Evolutionary conservation across 176 grass and related monocot species (phyloP).

Genomic region (Triticum aestivum): DNA sequence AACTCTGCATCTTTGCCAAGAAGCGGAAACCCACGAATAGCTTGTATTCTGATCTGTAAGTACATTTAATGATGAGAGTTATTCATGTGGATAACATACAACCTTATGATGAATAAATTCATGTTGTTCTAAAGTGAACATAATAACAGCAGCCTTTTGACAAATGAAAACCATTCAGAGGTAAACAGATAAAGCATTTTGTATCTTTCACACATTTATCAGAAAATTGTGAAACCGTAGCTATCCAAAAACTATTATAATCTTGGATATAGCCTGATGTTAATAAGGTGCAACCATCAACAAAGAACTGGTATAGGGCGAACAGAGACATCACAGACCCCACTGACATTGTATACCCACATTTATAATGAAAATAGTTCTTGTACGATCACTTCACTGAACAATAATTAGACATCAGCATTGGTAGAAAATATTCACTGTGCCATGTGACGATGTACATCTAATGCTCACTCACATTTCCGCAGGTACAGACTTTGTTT

Average conservation of each 20-base stretch:
- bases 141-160: background rate
- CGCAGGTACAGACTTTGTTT: background rate
- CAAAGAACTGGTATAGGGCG: background rate
- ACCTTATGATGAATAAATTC: background rate
- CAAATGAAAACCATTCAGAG: conserved; percentile 8
- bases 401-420: conserved; percentile 20
- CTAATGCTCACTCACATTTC: background rate
- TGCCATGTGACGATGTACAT: background rate
- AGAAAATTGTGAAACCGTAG: background rate
- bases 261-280: background rate
- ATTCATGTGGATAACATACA: conserved; percentile 12
- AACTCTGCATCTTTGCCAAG: conserved; percentile 87
- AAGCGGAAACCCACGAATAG: conserved; percentile 97
- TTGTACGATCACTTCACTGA: background rate
- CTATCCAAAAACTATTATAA: background rate
- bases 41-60: conserved; percentile 94
- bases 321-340: background rate
- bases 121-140: conserved; percentile 1
- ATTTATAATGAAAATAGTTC: background rate
- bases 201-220: conserved; percentile 16
- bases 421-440: background rate
- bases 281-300: conserved; percentile 29
- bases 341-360: background rate
- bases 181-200: background rate
- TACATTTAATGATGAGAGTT: conserved; percentile 13